Base-by-base conservation (phyloP, 2,329 filamentous ascomycete species). In the Ophiosphaerella herpotricha region DNA sequence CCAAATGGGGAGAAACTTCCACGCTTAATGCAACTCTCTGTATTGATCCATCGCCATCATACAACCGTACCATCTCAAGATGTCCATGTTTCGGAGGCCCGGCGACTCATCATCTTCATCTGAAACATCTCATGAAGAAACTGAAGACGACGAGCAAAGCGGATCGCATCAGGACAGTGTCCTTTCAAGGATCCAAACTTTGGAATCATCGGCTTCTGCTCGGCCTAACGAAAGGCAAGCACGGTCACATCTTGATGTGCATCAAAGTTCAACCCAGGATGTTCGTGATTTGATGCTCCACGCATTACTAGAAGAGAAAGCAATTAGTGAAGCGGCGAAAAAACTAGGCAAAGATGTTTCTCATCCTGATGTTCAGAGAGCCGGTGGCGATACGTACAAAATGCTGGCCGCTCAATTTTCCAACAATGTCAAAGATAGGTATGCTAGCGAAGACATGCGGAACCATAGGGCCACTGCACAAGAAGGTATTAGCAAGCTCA, bases 271-370 rank as follows among this genome's bases (percentile, higher is more conserved):
- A 13, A 52, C 58, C 7, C 56, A 64, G 31, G 57, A 66, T 41
- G 53, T 72, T 29, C 66, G 63, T 16, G 72, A 78, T 46, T 56
- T 77, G 12, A 54, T 79, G 9, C 55, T 80, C 5, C 77, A 79
- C 57, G 72, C 77, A 2, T 54, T 80, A 18, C 63, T 80, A 1
- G 77, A 80, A 58, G 73, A 78, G 38, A 71, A 74, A 44, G 75
- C 75, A 32, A 54, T 75, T 8, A 65, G 63, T 24, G 67, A 77
- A 42, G 74, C 75, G 9, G 64, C 74, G 32, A 60, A 70, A 14
- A 66, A 74, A 42, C 55, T 76, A 24, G 67, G 65, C 7, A 67
- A 67, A 39, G 61, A 61, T 29, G 43, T 35, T 1, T 59, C 62
- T 16, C 65, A 77, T 47, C 68, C 72, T 14, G 72, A 72, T 18